Evolutionary conservation across 164 flowering plant genomes (phyloP).

Genomic region (Amborella trichopoda): DNA sequence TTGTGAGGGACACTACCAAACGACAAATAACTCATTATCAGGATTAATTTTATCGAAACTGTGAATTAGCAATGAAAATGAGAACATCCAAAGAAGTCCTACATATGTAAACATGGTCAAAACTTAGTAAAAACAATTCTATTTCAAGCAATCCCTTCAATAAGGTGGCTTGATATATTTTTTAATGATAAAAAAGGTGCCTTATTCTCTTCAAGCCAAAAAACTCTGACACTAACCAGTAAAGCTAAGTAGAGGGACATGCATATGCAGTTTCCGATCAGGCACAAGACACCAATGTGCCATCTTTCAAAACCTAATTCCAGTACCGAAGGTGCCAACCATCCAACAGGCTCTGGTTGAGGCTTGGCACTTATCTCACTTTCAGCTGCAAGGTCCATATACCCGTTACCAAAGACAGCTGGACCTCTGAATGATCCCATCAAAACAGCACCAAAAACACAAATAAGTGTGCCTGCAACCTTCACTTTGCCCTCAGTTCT

Average conservation of each 20-base stretch:
- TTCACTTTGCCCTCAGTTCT: slow-evolving; percentile 74
- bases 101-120: too few species aligned
- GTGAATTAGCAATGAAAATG: too few species aligned
- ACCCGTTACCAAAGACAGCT: slow-evolving; percentile 43
- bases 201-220: too few species aligned
- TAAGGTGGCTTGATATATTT: too few species aligned
- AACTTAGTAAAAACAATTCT: too few species aligned
- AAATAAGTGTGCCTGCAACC: slow-evolving; percentile 72
- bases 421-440: slow-evolving; percentile 92
- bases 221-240: slow-evolving; percentile 43
- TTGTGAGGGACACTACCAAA: too few species aligned
- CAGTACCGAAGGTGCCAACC: slow-evolving; percentile 46
- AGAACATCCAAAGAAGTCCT: too few species aligned
- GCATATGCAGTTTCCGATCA: slow-evolving; percentile 90
- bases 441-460: slow-evolving; percentile 79
- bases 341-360: slow-evolving; percentile 89
- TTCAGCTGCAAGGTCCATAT: slow-evolving; percentile 22
- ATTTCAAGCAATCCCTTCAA: too few species aligned
- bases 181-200: too few species aligned
- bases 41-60: too few species aligned
- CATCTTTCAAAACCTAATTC: slow-evolving; percentile 55
- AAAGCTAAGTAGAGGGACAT: slow-evolving; percentile 86
- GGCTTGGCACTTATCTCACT: slow-evolving; percentile 66
- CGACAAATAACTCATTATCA: too few species aligned
- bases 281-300: slow-evolving; percentile 83